Evolutionary conservation across 108 stramenopile genomes (phyloP), one percentile per base, ranked within the genome.

Genomic region (Epithemia pelagica): DNA sequence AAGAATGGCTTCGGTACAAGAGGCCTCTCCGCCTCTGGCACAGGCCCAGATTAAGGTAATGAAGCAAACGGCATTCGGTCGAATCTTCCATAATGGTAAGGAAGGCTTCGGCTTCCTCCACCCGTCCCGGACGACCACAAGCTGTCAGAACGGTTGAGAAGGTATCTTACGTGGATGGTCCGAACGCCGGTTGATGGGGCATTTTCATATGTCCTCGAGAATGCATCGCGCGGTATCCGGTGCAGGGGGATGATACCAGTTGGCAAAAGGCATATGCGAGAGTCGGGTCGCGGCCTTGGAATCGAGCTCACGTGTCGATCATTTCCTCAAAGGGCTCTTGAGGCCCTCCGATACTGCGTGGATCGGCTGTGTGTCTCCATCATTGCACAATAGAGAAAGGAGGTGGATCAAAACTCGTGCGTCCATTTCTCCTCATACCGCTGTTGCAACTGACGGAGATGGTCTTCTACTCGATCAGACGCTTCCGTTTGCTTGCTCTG

Each of bases 21-120:
- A 8, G 7, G 56, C 56, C 7, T 58, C 26, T 58, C 56, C 56
- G 56, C 7, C 26, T 27, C 26, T 58, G 56, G 56, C 56, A 58
- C 56, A 58, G 26, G 56, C 56, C 25, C 26, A 27, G 5, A 58
- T 58, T 8, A 58, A 21, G 21, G 56, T 8, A 21, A 18, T 58
- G 21, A 26, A 58, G 56, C 56, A 58, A 58, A 58, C 22, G 21
- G 26, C 26, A n/a, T 27, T 27, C 15, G 56, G 56, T 7, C 56
- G 56, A 7, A 58, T n/a, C 21, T 58, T 58, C 56, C 56, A 58
- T 58, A 7, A 26, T 19, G 26, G 25, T 23, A 21, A 58, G 15
- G 7, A 58, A 27, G 8, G 7, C 56, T 21, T 58, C 56, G 5
- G 56, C 56, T 7, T 58, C 56, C 7, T 58, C 56, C 22, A 58